Percentiles rank a stretch among this genome's conserved stretches.
phyloP scores from a whole-genome alignment of 176 grass and related monocot species.

The Musa beccarii region DNA sequence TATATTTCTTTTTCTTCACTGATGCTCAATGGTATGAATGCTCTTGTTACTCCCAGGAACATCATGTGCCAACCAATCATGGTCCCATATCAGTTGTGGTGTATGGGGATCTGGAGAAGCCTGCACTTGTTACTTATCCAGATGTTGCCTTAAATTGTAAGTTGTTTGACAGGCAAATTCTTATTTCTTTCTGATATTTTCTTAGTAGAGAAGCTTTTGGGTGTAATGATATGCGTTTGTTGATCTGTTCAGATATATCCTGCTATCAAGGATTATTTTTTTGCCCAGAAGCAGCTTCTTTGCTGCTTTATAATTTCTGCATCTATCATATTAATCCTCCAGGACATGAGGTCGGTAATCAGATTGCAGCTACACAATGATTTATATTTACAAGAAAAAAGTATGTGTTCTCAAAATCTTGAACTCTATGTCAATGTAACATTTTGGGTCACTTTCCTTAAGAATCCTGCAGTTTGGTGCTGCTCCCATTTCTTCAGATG shows the following conservation, averaged over 20 bases:
- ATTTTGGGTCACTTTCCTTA: slow-evolving; percentile 29
- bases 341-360: slow-evolving; percentile 78
- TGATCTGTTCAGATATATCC: slow-evolving; percentile 77
- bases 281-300: slow-evolving; percentile 76
- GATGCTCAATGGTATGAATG: neutral
- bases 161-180: neutral
- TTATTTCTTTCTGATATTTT: neutral
- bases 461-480: slow-evolving; percentile 72
- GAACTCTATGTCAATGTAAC: neutral
- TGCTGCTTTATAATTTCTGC: slow-evolving; percentile 92
- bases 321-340: slow-evolving; percentile 92
- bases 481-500: slow-evolving; percentile 61
- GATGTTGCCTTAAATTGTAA: slow-evolving; percentile 16
- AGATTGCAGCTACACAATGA: neutral
- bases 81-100: slow-evolving; percentile 9
- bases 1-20: neutral
- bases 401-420: neutral
- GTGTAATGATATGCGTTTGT: slow-evolving; percentile 1
- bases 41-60: neutral
- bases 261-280: slow-evolving; percentile 99
- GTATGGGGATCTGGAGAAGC: slow-evolving; percentile 13
- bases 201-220: neutral
- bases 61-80: slow-evolving; percentile 7
- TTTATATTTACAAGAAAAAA: neutral
- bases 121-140: slow-evolving; percentile 16